Percentiles rank a stretch among this genome's conserved stretches.
Evolutionary conservation across 1,139 yeast species (phyloP).

Genomic region (Lodderomyces theae): DNA sequence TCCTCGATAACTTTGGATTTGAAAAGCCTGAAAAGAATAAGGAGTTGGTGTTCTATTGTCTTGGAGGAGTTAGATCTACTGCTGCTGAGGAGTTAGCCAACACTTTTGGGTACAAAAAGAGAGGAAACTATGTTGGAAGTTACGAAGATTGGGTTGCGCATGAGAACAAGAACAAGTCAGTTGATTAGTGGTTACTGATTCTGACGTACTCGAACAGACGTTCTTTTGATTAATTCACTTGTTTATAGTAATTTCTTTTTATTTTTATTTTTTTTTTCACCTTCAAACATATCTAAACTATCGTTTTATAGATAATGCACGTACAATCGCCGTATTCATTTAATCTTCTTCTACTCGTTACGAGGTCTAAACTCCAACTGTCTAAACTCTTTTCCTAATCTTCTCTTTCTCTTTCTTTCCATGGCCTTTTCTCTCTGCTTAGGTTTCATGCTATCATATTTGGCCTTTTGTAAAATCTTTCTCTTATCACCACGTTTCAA

Average conservation of each 20-base stretch:
- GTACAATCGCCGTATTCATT: not conserved
- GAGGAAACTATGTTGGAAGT: constrained; percentile 80
- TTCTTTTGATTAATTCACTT: not conserved
- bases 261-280: not conserved
- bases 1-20: constrained; percentile 76
- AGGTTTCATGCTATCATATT: constrained; percentile 79
- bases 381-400: constrained; percentile 86
- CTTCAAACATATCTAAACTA: not conserved
- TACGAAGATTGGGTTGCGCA: constrained; percentile 79
- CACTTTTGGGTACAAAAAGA: constrained; percentile 79
- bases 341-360: not conserved
- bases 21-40: constrained; percentile 71
- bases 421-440: constrained; percentile 82
- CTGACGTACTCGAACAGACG: not conserved
- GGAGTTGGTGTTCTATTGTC: constrained; percentile 85
- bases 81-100: constrained; percentile 91
- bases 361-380: constrained; percentile 56
- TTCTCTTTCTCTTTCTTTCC: constrained; percentile 92
- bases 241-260: not conserved
- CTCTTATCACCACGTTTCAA: constrained; percentile 80
- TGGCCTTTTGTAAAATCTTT: constrained; percentile 82
- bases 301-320: constrained; percentile 1
- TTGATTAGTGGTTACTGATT: not conserved
- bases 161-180: constrained; percentile 24
- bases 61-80: constrained; percentile 87